Conservation (phyloP, 768 basidiomycete genomes). For the Boletus sp. region DNA sequence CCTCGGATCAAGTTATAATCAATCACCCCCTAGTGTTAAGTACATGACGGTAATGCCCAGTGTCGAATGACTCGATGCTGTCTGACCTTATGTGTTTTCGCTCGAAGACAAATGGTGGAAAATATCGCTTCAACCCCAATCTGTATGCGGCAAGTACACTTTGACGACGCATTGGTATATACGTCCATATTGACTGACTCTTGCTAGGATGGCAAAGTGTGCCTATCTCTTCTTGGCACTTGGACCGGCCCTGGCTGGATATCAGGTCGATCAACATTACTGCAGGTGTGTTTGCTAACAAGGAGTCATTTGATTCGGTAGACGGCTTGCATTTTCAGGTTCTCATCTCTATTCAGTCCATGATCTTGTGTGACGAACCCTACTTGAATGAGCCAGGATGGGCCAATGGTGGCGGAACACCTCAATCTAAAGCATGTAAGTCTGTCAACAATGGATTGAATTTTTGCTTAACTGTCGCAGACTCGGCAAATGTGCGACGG, state of each 20-base stretch:
- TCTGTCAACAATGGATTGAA: background rate
- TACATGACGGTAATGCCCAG: slow-evolving; percentile 49
- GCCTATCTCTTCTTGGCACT: slow-evolving; percentile 85
- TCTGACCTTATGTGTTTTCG: slow-evolving; percentile 5
- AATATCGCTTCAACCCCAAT: slow-evolving; percentile 91
- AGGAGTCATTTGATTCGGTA: background rate
- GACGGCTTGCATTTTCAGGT: slow-evolving; percentile 39
- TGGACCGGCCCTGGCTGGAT: slow-evolving; percentile 96
- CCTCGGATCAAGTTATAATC: slow-evolving; percentile 85
- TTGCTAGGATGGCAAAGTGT: slow-evolving; percentile 88
- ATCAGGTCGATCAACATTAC: slow-evolving; percentile 80
- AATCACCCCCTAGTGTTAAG: slow-evolving; percentile 74
- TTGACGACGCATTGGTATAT: background rate
- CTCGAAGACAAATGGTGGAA: slow-evolving; percentile 76
- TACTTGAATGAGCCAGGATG: slow-evolving; percentile 93
- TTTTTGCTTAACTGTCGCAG: slow-evolving; percentile 37
- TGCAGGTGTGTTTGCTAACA: slow-evolving; percentile 54
- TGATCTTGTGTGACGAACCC: slow-evolving; percentile 92
- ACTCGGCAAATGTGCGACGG: slow-evolving; percentile 87
- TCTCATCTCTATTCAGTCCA: slow-evolving; percentile 91
- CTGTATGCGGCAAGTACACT: slow-evolving; percentile 69
- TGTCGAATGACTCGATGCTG: background rate
- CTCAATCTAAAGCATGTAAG: slow-evolving; percentile 75
- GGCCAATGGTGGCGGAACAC: slow-evolving; percentile 68
- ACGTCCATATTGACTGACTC: background rate